Evolutionary conservation across 805 yeast species (phyloP), one percentile per base, ranked within the genome.

Genomic region (Wickerhamiella parazyma): DNA sequence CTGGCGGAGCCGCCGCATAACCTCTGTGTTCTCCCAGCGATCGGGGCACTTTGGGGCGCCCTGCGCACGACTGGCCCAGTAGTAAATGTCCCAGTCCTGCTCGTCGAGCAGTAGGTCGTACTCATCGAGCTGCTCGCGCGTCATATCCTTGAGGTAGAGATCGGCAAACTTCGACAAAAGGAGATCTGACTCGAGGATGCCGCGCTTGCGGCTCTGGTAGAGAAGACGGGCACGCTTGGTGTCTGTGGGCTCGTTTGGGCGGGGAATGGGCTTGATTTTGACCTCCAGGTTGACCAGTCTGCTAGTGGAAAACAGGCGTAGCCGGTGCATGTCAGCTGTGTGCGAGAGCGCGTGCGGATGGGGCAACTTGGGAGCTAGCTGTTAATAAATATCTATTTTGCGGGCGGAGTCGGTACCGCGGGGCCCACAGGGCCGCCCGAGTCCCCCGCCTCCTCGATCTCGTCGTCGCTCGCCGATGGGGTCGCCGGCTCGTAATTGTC

Each of bases 31-130:
- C 57, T 76, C 69, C 95, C 95, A 91, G 57, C 73, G 73, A 33
- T 81, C 85, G 12, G 97, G 96, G 50, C 89, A 68, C 11, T 94
- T 94, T 16, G 82, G 76, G 28, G 74, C 76, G 55, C 65, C 82
- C 20, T 56, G 53, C 60, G 87, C 84, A 51, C 73, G 75, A 2
- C 96, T 85, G 20, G 94, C 94, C 98, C 98, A 89, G 66, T 91
- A 91, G 62, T 84, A 91, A 48, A 91, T 87, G 62, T 91, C 98
- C 98, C 98, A 91, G 62, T 91, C 98, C n/a, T 89, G 75, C 62
- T 89, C 94, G 61, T 91, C 94, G 57, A 91, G 69, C 46, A 91
- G 47, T 44, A 50, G 36, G 57, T 89, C 96, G 61, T 84, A 91
- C 61, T 91, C 97, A 38, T 76, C 80, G 43, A 91, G 66, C 62